Evolutionary conservation across 305 asterid species (phyloP), one percentile per base, ranked within the genome.

Genomic region (Ruellia speciosa): DNA sequence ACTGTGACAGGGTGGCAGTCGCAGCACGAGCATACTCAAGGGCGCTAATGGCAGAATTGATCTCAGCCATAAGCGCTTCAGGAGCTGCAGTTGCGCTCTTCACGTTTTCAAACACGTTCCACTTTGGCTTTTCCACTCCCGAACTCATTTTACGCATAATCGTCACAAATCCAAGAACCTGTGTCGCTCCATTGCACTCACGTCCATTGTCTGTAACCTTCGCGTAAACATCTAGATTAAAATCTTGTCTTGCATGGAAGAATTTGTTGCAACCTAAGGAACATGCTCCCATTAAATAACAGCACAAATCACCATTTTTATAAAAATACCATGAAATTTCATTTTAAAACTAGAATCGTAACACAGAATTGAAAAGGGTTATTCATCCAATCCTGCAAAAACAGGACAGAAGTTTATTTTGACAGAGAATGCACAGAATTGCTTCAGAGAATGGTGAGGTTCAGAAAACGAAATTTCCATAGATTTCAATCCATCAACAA

Each of bases 61-160:
- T 76, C 72, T 80, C 78, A n/a, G 81, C 73, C 85, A 82, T 77
- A 7, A 85, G 80, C 15, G 70, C 73, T 60, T 85, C 86, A 0
- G 94, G 90, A 20, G 75, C 57, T 35, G 52, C 15, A 37, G 78
- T 62, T 24, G 58, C 66, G 31, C 55, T 55, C 66, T 76, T 85
- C 17, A 78, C 75, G 15, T 72, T 75, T 19, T 85, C 90, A 60
- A 70, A 82, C 52, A 77, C 81, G 49, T 64, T 74, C 87, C 90
- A 80, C 1, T 51, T 67, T 40, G 45, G 49, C 31, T 69, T 74
- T 54, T 65, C 77, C 60, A 67, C 78, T 24, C 75, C 51, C 35
- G 56, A 70, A 56, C 72, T 72, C 94, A 75, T 85, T 14, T 11
- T 43, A 43, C 11, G 11, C 12, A 43, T 48, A 8, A 56, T 18